Conservation (phyloP, 2,329 filamentous ascomycete genomes). For the Curvularia sp. region DNA sequence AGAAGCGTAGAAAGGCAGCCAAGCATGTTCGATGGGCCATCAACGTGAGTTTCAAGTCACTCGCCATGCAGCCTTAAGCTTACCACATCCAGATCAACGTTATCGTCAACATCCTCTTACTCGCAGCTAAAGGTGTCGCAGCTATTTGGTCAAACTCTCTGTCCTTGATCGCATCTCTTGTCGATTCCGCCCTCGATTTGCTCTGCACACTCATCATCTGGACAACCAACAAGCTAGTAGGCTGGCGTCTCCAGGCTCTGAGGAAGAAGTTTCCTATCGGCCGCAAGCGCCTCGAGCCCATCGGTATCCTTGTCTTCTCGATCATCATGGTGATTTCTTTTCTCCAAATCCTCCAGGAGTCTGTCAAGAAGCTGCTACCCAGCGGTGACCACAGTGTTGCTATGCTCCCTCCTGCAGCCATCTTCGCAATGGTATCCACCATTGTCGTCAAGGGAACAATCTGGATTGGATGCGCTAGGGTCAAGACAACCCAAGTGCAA, state of each 20-base stretch:
- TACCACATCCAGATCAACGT: constrained; percentile 59
- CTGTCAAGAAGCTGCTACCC: constrained; percentile 64
- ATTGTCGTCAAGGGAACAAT: constrained; percentile 67
- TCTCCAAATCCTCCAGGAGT: constrained; percentile 66
- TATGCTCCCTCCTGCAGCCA: constrained; percentile 60
- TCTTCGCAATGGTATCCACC: constrained; percentile 64
- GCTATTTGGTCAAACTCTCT: constrained; percentile 64
- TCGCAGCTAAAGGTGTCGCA: constrained; percentile 63
- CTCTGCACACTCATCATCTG: constrained; percentile 68
- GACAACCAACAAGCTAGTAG: constrained; percentile 65
- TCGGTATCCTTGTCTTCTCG: constrained; percentile 68
- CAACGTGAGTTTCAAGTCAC: constrained; percentile 50
- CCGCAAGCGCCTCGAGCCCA: constrained; percentile 61
- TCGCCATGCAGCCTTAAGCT: not conserved
- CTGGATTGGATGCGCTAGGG: constrained; percentile 64
- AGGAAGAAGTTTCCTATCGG: constrained; percentile 64
- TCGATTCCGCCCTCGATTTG: constrained; percentile 67
- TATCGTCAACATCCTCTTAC: constrained; percentile 64
- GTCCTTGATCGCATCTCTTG: constrained; percentile 66
- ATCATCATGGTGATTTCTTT: constrained; percentile 70
- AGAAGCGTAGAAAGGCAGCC: constrained; percentile 56
- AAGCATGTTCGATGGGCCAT: constrained; percentile 64
- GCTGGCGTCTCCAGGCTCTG: constrained; percentile 61
- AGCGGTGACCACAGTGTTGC: constrained; percentile 58
- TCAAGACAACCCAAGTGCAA: constrained; percentile 70